A percentile compares a stretch with the other conserved stretches of the same genome.
These are phyloP conservation scores for Ceratocystis cubensis DNA, from an alignment of 2,329 filamentous ascomycete genomes.

Conservation along the genomic window DNA sequence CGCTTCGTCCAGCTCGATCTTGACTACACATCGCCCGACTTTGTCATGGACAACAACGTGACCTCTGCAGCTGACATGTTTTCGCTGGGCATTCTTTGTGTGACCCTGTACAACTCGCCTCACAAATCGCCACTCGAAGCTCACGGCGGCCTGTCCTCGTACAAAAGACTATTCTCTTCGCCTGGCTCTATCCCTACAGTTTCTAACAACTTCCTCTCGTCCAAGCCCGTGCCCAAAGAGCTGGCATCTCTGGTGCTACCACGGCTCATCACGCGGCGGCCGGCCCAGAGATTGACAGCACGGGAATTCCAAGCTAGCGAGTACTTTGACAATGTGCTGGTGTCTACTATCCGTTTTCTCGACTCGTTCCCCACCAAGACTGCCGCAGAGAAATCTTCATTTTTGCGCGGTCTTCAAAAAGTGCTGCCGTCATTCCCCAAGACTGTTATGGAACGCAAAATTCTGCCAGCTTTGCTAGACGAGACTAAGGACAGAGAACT, in stretches of 20 bases:
- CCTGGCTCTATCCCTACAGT: slow-evolving; percentile 66
- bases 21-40: slow-evolving; percentile 90
- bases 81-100: slow-evolving; percentile 74
- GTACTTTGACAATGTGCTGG: slow-evolving; percentile 93
- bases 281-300: slow-evolving; percentile 76
- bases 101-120: slow-evolving; percentile 89
- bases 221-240: slow-evolving; percentile 66
- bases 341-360: slow-evolving; percentile 90
- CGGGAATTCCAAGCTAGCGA: slow-evolving; percentile 87
- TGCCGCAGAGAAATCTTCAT: slow-evolving; percentile 76
- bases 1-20: slow-evolving; percentile 74
- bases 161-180: slow-evolving; percentile 71
- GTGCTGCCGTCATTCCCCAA: slow-evolving; percentile 87
- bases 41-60: slow-evolving; percentile 80
- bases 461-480: slow-evolving; percentile 76
- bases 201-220: slow-evolving; percentile 73
- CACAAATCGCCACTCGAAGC: slow-evolving; percentile 76
- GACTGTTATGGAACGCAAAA: slow-evolving; percentile 87
- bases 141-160: slow-evolving; percentile 67
- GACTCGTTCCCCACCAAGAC: slow-evolving; percentile 88
- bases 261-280: slow-evolving; percentile 71
- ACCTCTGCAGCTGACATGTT: slow-evolving; percentile 83
- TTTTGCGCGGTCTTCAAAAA: slow-evolving; percentile 75
- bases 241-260: slow-evolving; percentile 66
- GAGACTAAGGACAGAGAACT: slow-evolving; percentile 89